These are phyloP conservation scores for Cladosporium sp. DNA, from an alignment of 2,329 filamentous ascomycete genomes.

Conservation along the genomic window DNA sequence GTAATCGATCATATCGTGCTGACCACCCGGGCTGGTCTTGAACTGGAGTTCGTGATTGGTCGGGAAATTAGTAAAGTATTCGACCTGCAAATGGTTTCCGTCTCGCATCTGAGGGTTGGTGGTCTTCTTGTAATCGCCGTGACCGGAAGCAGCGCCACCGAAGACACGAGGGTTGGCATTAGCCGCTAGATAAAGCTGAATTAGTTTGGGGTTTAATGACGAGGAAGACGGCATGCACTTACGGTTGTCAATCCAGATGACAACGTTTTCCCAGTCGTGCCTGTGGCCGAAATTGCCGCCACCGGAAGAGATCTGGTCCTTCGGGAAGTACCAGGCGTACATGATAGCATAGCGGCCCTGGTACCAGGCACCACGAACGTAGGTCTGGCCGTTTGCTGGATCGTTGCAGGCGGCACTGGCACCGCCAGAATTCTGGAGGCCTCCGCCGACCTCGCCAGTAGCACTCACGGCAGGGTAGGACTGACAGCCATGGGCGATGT, in stretches of 20 bases:
- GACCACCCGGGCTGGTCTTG: background rate
- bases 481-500: constrained; percentile 1
- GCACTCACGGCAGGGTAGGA: constrained; percentile 7
- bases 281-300: background rate
- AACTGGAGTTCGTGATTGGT: constrained; percentile 12
- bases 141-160: background rate
- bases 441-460: constrained; percentile 2
- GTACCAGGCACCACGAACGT: background rate
- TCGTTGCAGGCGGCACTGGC: background rate
- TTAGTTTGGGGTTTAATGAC: background rate
- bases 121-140: background rate
- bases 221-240: background rate
- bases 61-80: constrained; percentile 9
- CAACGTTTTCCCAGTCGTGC: constrained; percentile 6
- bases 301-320: background rate
- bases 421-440: background rate
- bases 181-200: background rate
- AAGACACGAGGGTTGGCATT: constrained; percentile 1
- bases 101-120: background rate
- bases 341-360: background rate
- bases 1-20: constrained; percentile 4
- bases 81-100: background rate
- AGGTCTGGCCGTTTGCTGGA: constrained; percentile 4
- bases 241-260: constrained; percentile 11
- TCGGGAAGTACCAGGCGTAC: constrained; percentile 10